Evolutionary conservation across 345 rosid genomes (phyloP), one percentile per base, ranked within the genome.

Genomic region (Camelina sativa): DNA sequence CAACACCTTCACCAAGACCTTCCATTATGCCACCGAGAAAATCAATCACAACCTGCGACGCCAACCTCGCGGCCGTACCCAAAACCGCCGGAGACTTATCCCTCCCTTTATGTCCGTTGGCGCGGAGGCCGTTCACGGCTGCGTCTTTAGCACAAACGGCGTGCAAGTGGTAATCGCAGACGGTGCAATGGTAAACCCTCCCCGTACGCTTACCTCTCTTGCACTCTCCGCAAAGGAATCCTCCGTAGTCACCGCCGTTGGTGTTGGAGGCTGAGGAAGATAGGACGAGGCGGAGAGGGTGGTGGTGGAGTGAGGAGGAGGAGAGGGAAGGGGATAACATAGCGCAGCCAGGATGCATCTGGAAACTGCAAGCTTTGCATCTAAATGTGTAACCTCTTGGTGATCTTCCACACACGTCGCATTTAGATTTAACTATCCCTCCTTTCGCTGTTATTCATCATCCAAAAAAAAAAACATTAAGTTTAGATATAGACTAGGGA

Each of bases 321-420:
- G 80, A 68, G 44, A 89, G 76, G 6, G 85, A 79, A n/a, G 81
- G 80, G 15, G 90, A 72, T 50, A 94, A 83, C 89, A 77, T 88
- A 10, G 91, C 86, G 38, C 98, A 94, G 72, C 96, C 82, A 4
- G 98, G 97, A 82, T 94, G 96, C 89, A 94, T 89, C 58, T 86
- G 95, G 76, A 86, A 86, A 52, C 75, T 75, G 50, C 98, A 91
- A 25, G 85, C 82, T 46, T 69, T 79, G 87, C 98, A 94, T 75
- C 82, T 73, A 80, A 87, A 94, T 11, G 65, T 74, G 78, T 84
- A 88, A 25, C 97, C 96, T 82, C 84, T 84, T 8, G 82, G 82
- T 50, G 89, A 62, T 68, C 86, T 86, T 58, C 82, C 88, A 68
- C 98, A 94, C 0, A 81, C 73, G 65, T 87, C 88, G 47, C 98